Conservation (phyloP, 495 filamentous ascomycete species). For the Xylaria bambusicola region DNA sequence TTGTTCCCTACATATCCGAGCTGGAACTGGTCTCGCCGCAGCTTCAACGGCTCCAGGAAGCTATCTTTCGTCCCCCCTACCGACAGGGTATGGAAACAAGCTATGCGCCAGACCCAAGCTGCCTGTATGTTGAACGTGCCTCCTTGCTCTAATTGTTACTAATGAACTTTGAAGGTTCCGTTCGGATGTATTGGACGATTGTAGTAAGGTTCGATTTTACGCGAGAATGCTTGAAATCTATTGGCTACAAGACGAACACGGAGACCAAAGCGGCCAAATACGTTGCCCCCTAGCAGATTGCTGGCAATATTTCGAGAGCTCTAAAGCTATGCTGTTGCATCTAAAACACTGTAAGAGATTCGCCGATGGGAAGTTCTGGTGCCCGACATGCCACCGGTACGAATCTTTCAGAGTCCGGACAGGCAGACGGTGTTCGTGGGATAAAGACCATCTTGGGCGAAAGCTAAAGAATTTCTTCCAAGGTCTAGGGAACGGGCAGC, state of each 20-base stretch:
- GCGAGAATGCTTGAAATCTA: conserved; percentile 18
- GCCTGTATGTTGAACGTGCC: not conserved
- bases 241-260: conserved; percentile 2
- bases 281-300: conserved; percentile 23
- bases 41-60: too few species aligned
- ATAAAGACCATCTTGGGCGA: conserved; percentile 10
- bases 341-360: conserved; percentile 21
- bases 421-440: conserved; percentile 18
- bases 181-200: conserved; percentile 18
- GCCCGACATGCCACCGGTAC: conserved; percentile 11
- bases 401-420: conserved; percentile 13
- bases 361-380: conserved; percentile 13
- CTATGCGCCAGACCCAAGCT: not conserved
- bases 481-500: not conserved
- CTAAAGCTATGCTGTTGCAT: conserved; percentile 22
- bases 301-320: not conserved
- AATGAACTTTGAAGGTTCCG: conserved; percentile 2
- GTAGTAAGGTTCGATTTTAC: conserved; percentile 19
- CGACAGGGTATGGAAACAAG: not conserved
- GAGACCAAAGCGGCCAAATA: not conserved
- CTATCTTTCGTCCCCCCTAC: not conserved
- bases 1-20: too few species aligned
- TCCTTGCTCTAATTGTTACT: not conserved
- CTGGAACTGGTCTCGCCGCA: too few species aligned
- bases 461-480: conserved; percentile 9